phyloP scores from a whole-genome alignment of 257 asterid genomes.

The Jacaranda copaia region DNA sequence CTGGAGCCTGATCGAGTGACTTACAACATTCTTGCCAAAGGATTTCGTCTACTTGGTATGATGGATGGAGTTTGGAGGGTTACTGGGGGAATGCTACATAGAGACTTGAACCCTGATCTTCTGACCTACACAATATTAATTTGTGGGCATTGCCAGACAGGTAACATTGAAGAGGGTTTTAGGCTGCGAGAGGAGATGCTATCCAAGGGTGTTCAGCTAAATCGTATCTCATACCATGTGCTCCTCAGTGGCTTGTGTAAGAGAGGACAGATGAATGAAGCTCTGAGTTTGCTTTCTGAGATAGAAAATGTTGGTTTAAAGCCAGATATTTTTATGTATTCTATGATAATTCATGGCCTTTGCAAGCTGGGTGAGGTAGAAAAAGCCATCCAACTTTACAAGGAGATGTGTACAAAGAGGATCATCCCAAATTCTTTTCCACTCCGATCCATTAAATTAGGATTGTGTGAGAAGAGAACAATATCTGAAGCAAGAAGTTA shows the following conservation, averaged over 20 bases:
- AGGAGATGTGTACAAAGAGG: constrained; percentile 57
- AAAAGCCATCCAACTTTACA: constrained; percentile 53
- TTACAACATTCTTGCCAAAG: constrained; percentile 72
- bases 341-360: constrained; percentile 66
- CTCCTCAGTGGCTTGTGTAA: constrained; percentile 69
- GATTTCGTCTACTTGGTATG: constrained; percentile 71
- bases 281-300: constrained; percentile 61
- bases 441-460: constrained; percentile 57
- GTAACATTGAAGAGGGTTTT: constrained; percentile 59
- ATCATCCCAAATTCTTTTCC: constrained; percentile 47
- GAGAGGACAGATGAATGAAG: constrained; percentile 59
- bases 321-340: constrained; percentile 66
- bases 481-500: constrained; percentile 64
- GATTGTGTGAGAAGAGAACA: constrained; percentile 58
- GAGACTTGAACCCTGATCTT: constrained; percentile 52
- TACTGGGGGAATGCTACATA: constrained; percentile 41
- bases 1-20: constrained; percentile 75
- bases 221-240: constrained; percentile 48
- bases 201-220: constrained; percentile 55
- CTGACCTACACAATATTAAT: constrained; percentile 59
- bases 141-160: constrained; percentile 66
- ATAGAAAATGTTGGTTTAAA: constrained; percentile 55
- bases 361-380: constrained; percentile 69
- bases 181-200: constrained; percentile 66
- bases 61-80: constrained; percentile 52